Evolutionary conservation across 1,284 basidiomycete species (phyloP).

Genomic region (Apiotrichum gracile): DNA sequence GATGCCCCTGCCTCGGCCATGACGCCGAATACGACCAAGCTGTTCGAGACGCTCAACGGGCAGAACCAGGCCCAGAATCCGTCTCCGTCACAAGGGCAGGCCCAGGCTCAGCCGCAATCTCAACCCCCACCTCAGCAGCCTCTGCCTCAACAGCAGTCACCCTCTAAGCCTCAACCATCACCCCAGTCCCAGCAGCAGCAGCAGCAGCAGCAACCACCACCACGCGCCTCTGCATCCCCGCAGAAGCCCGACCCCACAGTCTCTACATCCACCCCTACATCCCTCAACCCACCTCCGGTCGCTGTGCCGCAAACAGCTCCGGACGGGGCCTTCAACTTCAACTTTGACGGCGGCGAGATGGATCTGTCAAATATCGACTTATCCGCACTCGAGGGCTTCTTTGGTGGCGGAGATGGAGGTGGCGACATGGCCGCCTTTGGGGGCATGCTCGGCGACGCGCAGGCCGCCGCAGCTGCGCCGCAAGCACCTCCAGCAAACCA

Average conservation of each 20-base stretch:
- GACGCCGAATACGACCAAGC: slow-evolving; percentile 17
- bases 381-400: slow-evolving; percentile 11
- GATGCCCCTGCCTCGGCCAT: slow-evolving; percentile 3
- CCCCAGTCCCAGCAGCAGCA: background rate
- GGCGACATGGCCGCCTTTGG: background rate
- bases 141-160: too few relatives aligned
- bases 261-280: background rate
- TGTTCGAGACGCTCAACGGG: slow-evolving; percentile 10
- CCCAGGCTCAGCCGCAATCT: background rate
- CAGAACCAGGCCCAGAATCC: background rate
- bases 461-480: background rate
- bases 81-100: background rate
- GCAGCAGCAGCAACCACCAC: slow-evolving; percentile 1
- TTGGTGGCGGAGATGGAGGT: background rate
- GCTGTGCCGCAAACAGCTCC: background rate
- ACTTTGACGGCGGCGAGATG: slow-evolving; percentile 8
- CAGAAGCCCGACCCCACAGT: background rate
- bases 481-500: background rate
- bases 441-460: background rate
- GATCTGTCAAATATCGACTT: slow-evolving; percentile 14
- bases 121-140: too few relatives aligned
- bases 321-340: slow-evolving; percentile 1
- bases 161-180: background rate
- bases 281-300: background rate
- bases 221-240: background rate